phyloP scores from a whole-genome alignment of 139 green algal species.

The Spirogloea muscicola region DNA sequence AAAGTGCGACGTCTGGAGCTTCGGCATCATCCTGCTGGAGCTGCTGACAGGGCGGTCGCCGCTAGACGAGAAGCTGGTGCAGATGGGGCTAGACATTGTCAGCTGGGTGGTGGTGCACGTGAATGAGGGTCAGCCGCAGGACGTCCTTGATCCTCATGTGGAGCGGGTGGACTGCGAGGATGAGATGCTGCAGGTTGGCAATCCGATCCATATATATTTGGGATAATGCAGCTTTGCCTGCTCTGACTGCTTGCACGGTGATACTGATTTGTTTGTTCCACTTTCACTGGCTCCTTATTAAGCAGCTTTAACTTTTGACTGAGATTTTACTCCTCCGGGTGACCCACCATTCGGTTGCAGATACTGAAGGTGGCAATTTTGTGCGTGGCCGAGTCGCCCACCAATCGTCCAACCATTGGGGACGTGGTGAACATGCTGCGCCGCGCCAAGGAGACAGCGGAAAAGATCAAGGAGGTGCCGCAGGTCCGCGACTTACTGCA shows the following conservation, averaged over 20 bases:
- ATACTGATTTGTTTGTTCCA: too few relatives aligned
- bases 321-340: too few relatives aligned
- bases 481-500: neutral
- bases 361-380: conserved; percentile 7
- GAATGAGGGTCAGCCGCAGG: neutral
- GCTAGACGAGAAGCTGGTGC: neutral
- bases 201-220: too few relatives aligned
- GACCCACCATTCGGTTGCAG: too few relatives aligned
- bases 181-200: conserved; percentile 20
- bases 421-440: conserved; percentile 17
- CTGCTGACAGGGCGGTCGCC: conserved; percentile 1
- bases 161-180: neutral
- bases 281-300: too few relatives aligned
- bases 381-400: neutral
- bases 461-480: neutral
- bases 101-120: neutral
- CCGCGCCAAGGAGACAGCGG: conserved; percentile 1
- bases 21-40: neutral
- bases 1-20: too few relatives aligned
- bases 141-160: conserved; percentile 2
- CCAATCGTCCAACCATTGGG: neutral
- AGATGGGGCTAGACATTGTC: neutral
- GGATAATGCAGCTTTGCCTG: too few relatives aligned
- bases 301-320: too few relatives aligned
- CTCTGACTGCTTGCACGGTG: too few relatives aligned